phyloP scores from a whole-genome alignment of 768 basidiomycete genomes.

The Lactarius hengduanensis region DNA sequence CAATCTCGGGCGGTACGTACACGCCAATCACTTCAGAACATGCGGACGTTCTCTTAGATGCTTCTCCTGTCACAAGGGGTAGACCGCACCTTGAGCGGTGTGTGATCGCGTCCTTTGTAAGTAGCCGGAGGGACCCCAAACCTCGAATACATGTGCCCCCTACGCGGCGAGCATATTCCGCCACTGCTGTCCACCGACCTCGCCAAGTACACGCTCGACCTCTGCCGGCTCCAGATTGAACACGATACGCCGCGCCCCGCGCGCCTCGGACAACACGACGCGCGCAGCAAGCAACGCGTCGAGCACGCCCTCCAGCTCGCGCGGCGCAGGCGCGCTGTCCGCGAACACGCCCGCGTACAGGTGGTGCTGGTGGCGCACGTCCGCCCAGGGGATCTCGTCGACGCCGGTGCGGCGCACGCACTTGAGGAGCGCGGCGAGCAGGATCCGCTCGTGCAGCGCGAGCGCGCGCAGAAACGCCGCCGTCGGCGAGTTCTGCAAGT shows the following conservation, averaged over 20 bases:
- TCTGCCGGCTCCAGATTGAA: slow-evolving; percentile 84
- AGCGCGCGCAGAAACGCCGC: slow-evolving; percentile 79
- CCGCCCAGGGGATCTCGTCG: slow-evolving; percentile 83
- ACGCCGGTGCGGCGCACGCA: slow-evolving; percentile 83
- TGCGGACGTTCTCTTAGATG: not conserved
- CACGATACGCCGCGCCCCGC: slow-evolving; percentile 67
- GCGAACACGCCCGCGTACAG: slow-evolving; percentile 65
- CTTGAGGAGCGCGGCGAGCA: slow-evolving; percentile 81
- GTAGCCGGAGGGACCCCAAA: not conserved
- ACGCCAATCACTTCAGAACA: not conserved
- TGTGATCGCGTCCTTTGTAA: not conserved
- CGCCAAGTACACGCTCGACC: slow-evolving; percentile 81
- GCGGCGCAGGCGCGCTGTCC: slow-evolving; percentile 53
- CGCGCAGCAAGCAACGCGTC: slow-evolving; percentile 76
- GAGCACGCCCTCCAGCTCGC: slow-evolving; percentile 67
- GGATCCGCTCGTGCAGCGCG: slow-evolving; percentile 83
- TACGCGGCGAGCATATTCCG: slow-evolving; percentile 45
- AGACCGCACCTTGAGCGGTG: slow-evolving; percentile 4
- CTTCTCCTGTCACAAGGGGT: slow-evolving; percentile 6
- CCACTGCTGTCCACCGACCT: slow-evolving; percentile 71
- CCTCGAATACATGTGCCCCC: not conserved
- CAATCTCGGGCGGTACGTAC: slow-evolving; percentile 7
- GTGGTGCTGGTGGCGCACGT: slow-evolving; percentile 76
- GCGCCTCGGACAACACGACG: slow-evolving; percentile 69
- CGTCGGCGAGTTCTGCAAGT: slow-evolving; percentile 89